Evolutionary conservation across 208 protist genomes (phyloP).

Genomic region (Wallacemonas sp.): DNA sequence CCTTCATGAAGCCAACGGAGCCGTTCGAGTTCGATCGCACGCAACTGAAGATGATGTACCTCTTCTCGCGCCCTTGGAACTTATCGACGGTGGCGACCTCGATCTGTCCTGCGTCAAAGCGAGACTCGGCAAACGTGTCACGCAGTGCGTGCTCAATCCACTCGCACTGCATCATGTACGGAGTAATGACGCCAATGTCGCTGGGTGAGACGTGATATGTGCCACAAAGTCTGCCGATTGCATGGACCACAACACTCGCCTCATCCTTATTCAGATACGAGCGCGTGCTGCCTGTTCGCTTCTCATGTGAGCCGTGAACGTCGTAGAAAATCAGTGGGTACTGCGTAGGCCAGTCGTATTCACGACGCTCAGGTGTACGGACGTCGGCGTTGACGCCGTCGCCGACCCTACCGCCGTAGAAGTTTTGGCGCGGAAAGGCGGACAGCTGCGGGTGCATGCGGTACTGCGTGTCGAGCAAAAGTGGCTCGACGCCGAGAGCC

Average conservation of each 20-base stretch:
- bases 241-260: slow-evolving; percentile 33
- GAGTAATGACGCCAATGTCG: slow-evolving; percentile 98
- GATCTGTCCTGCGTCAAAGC: slow-evolving; percentile 83
- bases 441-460: slow-evolving; percentile 98
- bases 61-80: slow-evolving; percentile 98
- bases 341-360: neutral
- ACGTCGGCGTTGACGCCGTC: slow-evolving; percentile 91
- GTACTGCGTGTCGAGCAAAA: slow-evolving; percentile 94
- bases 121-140: slow-evolving; percentile 60
- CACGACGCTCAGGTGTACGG: neutral
- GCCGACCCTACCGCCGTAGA: slow-evolving; percentile 97
- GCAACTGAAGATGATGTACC: slow-evolving; percentile 98
- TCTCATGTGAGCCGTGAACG: neutral
- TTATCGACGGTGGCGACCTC: slow-evolving; percentile 95
- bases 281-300: neutral
- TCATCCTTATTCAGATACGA: neutral
- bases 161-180: slow-evolving; percentile 96
- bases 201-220: slow-evolving; percentile 75
- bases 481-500: neutral
- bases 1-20: slow-evolving; percentile 97
- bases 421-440: slow-evolving; percentile 95
- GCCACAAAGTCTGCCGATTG: no score
- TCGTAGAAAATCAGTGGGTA: neutral
- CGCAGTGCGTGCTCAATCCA: slow-evolving; percentile 91
- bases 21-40: slow-evolving; percentile 95